A percentile compares a stretch with the other conserved stretches of the same genome.
Evolutionary conservation across 1,139 yeast species (phyloP).

Genomic region (Pichia norvegensis): DNA sequence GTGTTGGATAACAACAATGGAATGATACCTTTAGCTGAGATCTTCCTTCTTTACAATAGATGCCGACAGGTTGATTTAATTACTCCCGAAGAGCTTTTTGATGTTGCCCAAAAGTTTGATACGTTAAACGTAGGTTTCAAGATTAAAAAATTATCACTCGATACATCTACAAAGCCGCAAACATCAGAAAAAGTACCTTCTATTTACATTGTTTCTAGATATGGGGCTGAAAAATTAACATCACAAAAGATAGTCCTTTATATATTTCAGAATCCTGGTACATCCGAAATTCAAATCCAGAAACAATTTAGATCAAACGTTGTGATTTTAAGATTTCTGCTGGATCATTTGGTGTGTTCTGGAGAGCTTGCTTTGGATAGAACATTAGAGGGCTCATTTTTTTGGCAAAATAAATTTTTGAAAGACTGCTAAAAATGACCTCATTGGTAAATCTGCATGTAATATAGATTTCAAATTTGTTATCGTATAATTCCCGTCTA

Average conservation of each 20-base stretch:
- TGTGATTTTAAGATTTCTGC: constrained; percentile 23
- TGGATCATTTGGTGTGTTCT: constrained; percentile 17
- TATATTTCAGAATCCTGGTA: constrained; percentile 19
- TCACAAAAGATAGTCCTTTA: constrained; percentile 17
- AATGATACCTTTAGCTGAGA: constrained; percentile 49
- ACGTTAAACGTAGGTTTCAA: constrained; percentile 28
- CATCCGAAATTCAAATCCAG: constrained; percentile 25
- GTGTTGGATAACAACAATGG: constrained; percentile 44
- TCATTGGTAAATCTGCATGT: too few species aligned
- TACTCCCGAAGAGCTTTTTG: constrained; percentile 48
- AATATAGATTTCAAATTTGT: too few species aligned
- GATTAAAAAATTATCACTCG: background rate
- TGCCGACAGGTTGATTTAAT: constrained; percentile 51
- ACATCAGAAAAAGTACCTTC: background rate
- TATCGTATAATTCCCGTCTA: too few species aligned
- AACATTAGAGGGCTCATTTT: constrained; percentile 23
- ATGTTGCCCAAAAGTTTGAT: constrained; percentile 44
- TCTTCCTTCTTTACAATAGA: constrained; percentile 54
- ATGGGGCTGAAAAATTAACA: constrained; percentile 17
- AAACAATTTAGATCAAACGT: constrained; percentile 23
- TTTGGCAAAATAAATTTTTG: constrained; percentile 23
- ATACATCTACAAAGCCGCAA: background rate
- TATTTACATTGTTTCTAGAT: constrained; percentile 21
- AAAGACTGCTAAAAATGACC: too few species aligned
- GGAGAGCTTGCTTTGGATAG: constrained; percentile 25